These are phyloP conservation scores for Corchorus olitorius DNA, from an alignment of 345 rosid species.

Conservation along the genomic window DNA sequence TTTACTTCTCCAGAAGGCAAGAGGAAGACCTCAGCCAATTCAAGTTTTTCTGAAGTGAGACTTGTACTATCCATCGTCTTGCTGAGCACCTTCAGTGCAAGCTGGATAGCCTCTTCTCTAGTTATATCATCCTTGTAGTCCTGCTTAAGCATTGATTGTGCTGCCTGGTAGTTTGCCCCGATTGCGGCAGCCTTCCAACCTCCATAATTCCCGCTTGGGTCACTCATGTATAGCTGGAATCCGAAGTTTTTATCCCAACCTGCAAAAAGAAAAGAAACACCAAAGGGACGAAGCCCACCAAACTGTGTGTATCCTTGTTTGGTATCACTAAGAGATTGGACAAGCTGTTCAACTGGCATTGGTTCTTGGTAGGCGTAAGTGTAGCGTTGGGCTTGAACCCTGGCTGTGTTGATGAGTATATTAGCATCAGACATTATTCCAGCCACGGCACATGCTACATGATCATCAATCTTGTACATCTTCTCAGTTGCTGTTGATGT, in stretches of 20 bases:
- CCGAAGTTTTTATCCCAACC: constrained; percentile 96
- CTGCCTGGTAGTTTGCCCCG: constrained; percentile 96
- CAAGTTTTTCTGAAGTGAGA: constrained; percentile 90
- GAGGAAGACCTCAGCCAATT: constrained; percentile 79
- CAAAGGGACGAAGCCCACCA: constrained; percentile 96
- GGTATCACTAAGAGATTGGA: constrained; percentile 93
- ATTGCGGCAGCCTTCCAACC: constrained; percentile 98
- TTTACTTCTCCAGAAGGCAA: constrained; percentile 76
- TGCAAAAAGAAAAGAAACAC: constrained; percentile 90
- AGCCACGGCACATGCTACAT: constrained; percentile 95
- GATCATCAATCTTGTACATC: constrained; percentile 98
- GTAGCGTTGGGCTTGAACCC: constrained; percentile 95
- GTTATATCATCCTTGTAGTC: constrained; percentile 89
- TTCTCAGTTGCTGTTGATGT: constrained; percentile 88
- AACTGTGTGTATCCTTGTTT: constrained; percentile 97
- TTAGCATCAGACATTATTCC: constrained; percentile 99
- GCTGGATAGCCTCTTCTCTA: constrained; percentile 52
- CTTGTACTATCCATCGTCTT: constrained; percentile 98
- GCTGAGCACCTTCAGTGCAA: constrained; percentile 85
- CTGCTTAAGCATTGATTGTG: constrained; percentile 94
- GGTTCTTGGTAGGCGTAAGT: constrained; percentile 91
- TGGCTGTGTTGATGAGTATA: constrained; percentile 88
- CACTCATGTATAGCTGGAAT: constrained; percentile 94
- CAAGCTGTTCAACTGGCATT: constrained; percentile 96
- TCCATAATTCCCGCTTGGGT: constrained; percentile 92